Evolutionary conservation across 1,284 basidiomycete species (phyloP), one percentile per base, ranked within the genome.

Genomic region (Apiotrichum domesticum): DNA sequence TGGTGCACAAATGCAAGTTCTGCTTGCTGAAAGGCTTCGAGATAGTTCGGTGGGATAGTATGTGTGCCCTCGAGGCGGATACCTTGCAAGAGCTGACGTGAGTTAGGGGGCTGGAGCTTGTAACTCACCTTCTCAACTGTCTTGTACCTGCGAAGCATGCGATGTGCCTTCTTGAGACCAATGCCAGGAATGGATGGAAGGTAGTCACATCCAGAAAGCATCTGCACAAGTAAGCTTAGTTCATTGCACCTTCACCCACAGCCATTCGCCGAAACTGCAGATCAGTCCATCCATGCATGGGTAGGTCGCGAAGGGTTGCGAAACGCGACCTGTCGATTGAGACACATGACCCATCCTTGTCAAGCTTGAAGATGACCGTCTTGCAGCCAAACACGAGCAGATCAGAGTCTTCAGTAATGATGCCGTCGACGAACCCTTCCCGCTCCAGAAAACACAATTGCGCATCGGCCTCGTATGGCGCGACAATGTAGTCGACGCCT

Each of bases 391-490:
- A 98, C 42, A 98, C 94, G 62, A 98, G 86, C 51, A 99, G 80
- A 77, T 99, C 96, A 5, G 95, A 98, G 78, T 98, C 96, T 76
- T 99, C 96, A 1, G 96, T 98, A 66, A 99, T 84, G 71, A 99
- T 87, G 3, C 86, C 96, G 72, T 96, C 87, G 51, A 96, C 90
- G 50, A 90, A 70, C 11, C 90, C 89, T 45, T 80, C 77, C 46
- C 84, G 84, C 71, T 98, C 96, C 48, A 99, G 81, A 76, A 87
- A 98, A 54, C 91, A 88, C 57, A 99, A 83, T 75, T 99, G 96
- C 0, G 96, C 93, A 70, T 99, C 96, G 0, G 96, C 96, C 79
- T 99, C 96, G 75, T 98, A 98, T 0, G 96, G 96, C 4, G 96
- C 96, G 5, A 98, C 96, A 33, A 98, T 80, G 71, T 96, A 98